Conservation (phyloP, 768 basidiomycete genomes). For the Serpula lacrymans region DNA sequence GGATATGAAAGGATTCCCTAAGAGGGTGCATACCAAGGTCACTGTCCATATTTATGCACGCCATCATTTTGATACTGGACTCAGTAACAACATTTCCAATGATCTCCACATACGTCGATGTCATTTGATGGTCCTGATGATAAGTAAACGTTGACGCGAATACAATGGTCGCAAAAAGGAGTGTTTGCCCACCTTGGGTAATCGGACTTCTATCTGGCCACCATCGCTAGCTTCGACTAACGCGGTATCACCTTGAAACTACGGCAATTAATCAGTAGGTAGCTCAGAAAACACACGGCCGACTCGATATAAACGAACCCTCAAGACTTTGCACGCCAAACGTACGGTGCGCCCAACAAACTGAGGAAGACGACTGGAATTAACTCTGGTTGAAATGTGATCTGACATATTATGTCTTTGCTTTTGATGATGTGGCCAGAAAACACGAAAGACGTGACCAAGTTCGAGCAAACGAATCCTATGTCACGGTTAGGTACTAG, state of each 20-base stretch:
- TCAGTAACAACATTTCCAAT: slow-evolving; percentile 58
- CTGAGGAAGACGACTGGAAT: slow-evolving; percentile 52
- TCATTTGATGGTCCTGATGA: slow-evolving; percentile 40
- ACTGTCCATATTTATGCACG: slow-evolving; percentile 51
- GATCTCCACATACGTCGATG: slow-evolving; percentile 60
- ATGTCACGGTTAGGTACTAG: too few species aligned
- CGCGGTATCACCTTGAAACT: slow-evolving; percentile 42
- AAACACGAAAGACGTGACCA: too few species aligned
- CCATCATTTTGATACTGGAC: slow-evolving; percentile 54
- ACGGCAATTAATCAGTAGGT: slow-evolving; percentile 4
- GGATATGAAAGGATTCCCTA: background rate
- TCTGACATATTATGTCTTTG: slow-evolving; percentile 25
- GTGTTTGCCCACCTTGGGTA: slow-evolving; percentile 40
- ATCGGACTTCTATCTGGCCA: slow-evolving; percentile 49
- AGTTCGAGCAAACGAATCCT: too few species aligned
- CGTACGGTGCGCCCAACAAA: slow-evolving; percentile 56
- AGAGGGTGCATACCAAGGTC: slow-evolving; percentile 54
- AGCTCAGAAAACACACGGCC: background rate
- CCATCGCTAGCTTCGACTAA: slow-evolving; percentile 68
- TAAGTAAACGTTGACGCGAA: background rate
- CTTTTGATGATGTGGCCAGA: too few species aligned
- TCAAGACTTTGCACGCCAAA: slow-evolving; percentile 58
- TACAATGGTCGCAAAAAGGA: background rate
- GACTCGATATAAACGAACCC: slow-evolving; percentile 31
- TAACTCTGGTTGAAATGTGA: slow-evolving; percentile 49